phyloP scores from a whole-genome alignment of 768 basidiomycete species.

The Fibroporia radiculosa region DNA sequence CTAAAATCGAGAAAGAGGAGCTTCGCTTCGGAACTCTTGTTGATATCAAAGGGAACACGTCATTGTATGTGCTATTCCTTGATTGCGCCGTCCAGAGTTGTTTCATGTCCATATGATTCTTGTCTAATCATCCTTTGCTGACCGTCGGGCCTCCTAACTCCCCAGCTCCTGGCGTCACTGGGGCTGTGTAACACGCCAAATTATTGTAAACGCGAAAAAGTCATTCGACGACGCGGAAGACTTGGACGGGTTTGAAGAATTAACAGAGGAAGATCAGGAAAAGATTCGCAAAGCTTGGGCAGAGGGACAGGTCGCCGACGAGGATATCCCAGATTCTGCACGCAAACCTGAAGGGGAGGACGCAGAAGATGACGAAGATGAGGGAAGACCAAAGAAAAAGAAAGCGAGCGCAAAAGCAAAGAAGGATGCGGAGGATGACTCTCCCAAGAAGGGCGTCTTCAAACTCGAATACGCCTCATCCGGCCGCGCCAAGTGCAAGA shows the following conservation, averaged over 20 bases:
- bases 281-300: slow-evolving; percentile 69
- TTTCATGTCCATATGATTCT: too few relatives aligned
- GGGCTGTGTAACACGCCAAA: slow-evolving; percentile 73
- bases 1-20: slow-evolving; percentile 60
- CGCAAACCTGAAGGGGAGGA: slow-evolving; percentile 44
- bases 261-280: slow-evolving; percentile 60
- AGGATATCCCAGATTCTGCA: slow-evolving; percentile 74
- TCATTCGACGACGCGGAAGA: slow-evolving; percentile 52
- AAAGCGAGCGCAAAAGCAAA: slow-evolving; percentile 15
- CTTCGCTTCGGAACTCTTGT: slow-evolving; percentile 70
- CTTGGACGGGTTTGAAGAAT: slow-evolving; percentile 80
- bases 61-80: slow-evolving; percentile 41
- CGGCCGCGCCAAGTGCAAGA: slow-evolving; percentile 27
- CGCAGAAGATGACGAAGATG: slow-evolving; percentile 33
- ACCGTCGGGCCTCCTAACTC: not conserved
- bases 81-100: not conserved
- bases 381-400: slow-evolving; percentile 27
- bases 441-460: slow-evolving; percentile 28
- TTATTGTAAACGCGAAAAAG: slow-evolving; percentile 66
- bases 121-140: not conserved
- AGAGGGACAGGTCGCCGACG: slow-evolving; percentile 70
- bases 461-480: slow-evolving; percentile 26
- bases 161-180: slow-evolving; percentile 80
- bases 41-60: slow-evolving; percentile 62
- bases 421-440: slow-evolving; percentile 18